These are phyloP conservation scores for Parathielavia hyrcaniae DNA, from an alignment of 495 filamentous ascomycete genomes.

Conservation along the genomic window DNA sequence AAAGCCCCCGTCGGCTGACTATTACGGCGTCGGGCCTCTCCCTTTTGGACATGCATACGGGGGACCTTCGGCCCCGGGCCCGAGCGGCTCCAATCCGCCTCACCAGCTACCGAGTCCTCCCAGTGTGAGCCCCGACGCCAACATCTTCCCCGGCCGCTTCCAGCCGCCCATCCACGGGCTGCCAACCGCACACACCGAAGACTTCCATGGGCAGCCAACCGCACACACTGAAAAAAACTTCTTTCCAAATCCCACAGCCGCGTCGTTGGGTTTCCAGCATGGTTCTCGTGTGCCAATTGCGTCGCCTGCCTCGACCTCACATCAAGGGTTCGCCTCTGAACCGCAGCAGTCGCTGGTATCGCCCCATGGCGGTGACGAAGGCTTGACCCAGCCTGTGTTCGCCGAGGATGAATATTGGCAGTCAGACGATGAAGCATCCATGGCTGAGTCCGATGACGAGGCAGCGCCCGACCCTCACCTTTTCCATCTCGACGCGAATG, in stretches of 20 bases:
- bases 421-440: conserved; percentile 62
- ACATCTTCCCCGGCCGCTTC: neutral
- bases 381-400: neutral
- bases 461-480: conserved; percentile 27
- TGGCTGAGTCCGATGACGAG: conserved; percentile 52
- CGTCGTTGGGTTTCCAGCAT: neutral
- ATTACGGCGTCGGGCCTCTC: conserved; percentile 22
- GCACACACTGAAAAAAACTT: neutral
- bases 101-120: conserved; percentile 17
- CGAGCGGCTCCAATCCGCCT: conserved; percentile 8
- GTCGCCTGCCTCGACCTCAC: neutral
- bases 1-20: conserved; percentile 34
- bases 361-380: neutral
- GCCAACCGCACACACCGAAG: neutral
- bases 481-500: conserved; percentile 33
- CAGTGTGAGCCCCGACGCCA: conserved; percentile 6
- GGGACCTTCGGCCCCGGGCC: conserved; percentile 5
- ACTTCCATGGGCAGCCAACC: neutral
- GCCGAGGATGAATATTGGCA: conserved; percentile 38
- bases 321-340: conserved; percentile 2
- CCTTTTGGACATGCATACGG: conserved; percentile 19
- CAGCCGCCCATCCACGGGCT: neutral
- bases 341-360: conserved; percentile 2
- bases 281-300: neutral
- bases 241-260: neutral